A percentile compares a stretch with the other conserved stretches of the same genome.
Evolutionary conservation across 2,329 filamentous ascomycete species (phyloP).

Genomic region (Cladophialophora bantiana): DNA sequence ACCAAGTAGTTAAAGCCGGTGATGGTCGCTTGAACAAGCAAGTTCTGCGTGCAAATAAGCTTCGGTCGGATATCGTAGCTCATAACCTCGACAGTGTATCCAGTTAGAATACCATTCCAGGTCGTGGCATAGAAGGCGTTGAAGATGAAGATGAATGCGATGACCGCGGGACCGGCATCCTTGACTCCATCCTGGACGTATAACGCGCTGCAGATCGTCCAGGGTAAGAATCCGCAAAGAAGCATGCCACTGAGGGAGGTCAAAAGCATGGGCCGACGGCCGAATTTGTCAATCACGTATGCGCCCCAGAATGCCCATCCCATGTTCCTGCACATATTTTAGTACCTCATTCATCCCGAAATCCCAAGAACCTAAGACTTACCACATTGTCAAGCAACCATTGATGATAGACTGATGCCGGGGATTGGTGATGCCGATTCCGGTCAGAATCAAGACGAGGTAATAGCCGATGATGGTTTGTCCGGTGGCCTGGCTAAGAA

Average conservation of each 20-base stretch:
- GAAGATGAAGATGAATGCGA: conserved; percentile 29
- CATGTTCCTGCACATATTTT: conserved; percentile 19
- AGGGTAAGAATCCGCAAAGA: conserved; percentile 23
- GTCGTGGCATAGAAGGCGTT: conserved; percentile 27
- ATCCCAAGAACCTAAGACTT: neutral
- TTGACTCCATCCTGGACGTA: conserved; percentile 23
- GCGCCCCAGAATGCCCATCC: conserved; percentile 28
- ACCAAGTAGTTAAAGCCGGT: conserved; percentile 46
- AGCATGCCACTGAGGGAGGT: conserved; percentile 25
- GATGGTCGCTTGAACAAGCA: conserved; percentile 27
- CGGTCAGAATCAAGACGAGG: conserved; percentile 47
- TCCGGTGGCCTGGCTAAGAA: conserved; percentile 30
- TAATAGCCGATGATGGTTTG: conserved; percentile 49
- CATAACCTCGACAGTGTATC: conserved; percentile 27
- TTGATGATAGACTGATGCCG: conserved; percentile 50
- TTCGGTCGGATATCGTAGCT: conserved; percentile 30
- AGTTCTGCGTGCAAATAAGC: conserved; percentile 27
- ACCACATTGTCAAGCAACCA: conserved; percentile 41
- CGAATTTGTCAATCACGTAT: conserved; percentile 29
- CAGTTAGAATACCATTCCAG: conserved; percentile 26
- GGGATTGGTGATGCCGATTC: conserved; percentile 46
- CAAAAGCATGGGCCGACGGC: conserved; percentile 25
- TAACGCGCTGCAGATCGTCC: conserved; percentile 27
- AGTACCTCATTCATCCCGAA: neutral
- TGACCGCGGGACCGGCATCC: conserved; percentile 23